Conservation (phyloP, 257 asterid genomes). For the Datura wrightii region DNA sequence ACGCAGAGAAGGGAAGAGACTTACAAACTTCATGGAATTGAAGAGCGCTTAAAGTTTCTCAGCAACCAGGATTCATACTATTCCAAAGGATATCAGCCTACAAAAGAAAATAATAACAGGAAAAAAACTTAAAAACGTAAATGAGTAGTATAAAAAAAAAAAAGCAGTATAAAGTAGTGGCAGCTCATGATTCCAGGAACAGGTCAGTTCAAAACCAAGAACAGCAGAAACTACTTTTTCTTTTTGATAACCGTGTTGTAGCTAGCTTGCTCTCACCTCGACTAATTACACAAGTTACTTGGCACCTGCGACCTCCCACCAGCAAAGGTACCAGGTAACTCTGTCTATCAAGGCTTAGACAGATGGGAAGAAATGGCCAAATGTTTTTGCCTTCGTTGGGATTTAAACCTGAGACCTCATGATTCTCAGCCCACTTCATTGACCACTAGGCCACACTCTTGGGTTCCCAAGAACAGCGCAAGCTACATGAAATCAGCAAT, state of each 20-base stretch:
- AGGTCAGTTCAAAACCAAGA: conserved; percentile 6
- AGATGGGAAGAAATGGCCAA: neutral
- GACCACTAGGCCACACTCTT: no score
- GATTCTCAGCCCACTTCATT: no score
- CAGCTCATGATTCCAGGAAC: conserved; percentile 3
- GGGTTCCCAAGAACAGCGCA: neutral
- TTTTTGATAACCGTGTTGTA: neutral
- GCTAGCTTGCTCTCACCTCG: neutral
- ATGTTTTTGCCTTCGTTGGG: no score
- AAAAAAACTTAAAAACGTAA: neutral
- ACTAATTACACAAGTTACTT: neutral
- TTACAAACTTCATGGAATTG: conserved; percentile 39
- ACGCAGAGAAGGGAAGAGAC: conserved; percentile 28
- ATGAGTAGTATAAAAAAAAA: neutral
- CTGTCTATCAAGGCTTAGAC: neutral
- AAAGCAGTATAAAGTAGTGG: neutral
- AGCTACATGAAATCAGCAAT: neutral
- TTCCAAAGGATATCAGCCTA: conserved; percentile 22
- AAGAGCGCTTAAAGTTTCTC: neutral
- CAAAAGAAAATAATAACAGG: neutral
- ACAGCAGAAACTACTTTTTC: neutral
- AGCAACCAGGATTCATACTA: conserved; percentile 10
- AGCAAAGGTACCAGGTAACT: neutral
- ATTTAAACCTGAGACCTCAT: no score
- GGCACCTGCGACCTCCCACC: neutral